phyloP scores from a whole-genome alignment of 441 rosid species.

The Erysimum pusillum region DNA sequence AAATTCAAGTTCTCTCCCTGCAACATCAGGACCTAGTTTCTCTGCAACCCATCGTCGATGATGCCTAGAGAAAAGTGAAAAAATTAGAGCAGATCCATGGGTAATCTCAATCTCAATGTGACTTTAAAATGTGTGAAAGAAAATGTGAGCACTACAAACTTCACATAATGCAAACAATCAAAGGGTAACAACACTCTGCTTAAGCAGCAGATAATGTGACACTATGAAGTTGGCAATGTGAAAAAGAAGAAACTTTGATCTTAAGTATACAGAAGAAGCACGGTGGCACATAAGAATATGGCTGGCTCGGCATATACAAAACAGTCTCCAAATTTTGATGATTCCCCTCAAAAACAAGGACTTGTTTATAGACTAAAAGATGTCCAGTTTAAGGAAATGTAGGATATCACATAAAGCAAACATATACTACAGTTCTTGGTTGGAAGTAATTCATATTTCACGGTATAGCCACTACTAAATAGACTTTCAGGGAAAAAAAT shows the following conservation, averaged over 20 bases:
- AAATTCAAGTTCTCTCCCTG: conserved; percentile 71
- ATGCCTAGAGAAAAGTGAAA: conserved; percentile 62
- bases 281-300: not conserved
- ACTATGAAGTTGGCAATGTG: not conserved
- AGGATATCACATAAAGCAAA: not conserved
- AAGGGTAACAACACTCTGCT: not conserved
- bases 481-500: not conserved
- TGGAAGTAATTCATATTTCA: not conserved
- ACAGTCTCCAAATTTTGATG: not conserved
- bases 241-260: conserved; percentile 21
- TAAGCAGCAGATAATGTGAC: conserved; percentile 16
- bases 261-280: not conserved
- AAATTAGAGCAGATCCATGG: conserved; percentile 10
- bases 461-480: not conserved
- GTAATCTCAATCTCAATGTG: conserved; percentile 3
- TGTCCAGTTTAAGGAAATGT: too few species aligned
- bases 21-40: conserved; percentile 75
- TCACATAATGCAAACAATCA: not conserved
- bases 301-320: not conserved
- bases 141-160: too few species aligned
- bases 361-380: not conserved
- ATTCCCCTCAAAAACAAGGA: not conserved
- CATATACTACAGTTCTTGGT: conserved; percentile 17
- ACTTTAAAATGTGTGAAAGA: too few species aligned
- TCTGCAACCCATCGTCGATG: conserved; percentile 97